Evolutionary conservation across 2,329 filamentous ascomycete species (phyloP).

Genomic region (Talaromyces sp.): DNA sequence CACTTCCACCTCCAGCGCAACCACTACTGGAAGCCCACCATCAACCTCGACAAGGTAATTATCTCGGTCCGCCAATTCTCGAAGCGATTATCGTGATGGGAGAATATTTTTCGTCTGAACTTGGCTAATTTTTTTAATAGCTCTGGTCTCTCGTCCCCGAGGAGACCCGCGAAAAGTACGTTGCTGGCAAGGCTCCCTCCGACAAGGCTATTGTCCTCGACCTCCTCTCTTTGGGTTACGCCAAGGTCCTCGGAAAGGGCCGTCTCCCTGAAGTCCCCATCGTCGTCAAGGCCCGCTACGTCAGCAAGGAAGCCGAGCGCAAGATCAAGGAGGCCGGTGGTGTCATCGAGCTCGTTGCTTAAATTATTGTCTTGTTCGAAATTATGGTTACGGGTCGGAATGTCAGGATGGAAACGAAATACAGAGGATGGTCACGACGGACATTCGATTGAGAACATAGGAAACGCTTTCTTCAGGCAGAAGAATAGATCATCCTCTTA

Average conservation of each 20-base stretch:
- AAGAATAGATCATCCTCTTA: constrained; percentile 2
- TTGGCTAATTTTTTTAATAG: constrained; percentile 45
- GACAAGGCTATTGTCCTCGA: constrained; percentile 97
- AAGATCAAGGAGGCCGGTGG: constrained; percentile 99
- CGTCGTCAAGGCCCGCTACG: constrained; percentile 91
- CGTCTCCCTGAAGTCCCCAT: constrained; percentile 88
- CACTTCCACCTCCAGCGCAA: constrained; percentile 96
- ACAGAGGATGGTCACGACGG: constrained; percentile 5
- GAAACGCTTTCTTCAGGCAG: background rate
- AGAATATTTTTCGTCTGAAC: background rate
- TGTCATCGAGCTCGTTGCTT: constrained; percentile 93
- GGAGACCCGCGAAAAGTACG: constrained; percentile 91
- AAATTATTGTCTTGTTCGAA: constrained; percentile 37
- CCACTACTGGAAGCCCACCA: constrained; percentile 96
- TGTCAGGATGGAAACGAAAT: background rate
- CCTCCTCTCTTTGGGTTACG: constrained; percentile 94
- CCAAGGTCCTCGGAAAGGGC: constrained; percentile 98
- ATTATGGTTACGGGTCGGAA: background rate
- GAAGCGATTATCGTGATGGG: background rate
- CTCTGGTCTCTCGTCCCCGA: constrained; percentile 92
- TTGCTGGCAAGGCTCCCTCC: constrained; percentile 68
- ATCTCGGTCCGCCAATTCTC: constrained; percentile 13
- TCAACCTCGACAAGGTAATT: constrained; percentile 97
- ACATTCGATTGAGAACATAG: constrained; percentile 2
- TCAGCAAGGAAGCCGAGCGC: constrained; percentile 93